Conservation (phyloP, 2,329 filamentous ascomycete genomes). For the Triangularia verruculosa region DNA sequence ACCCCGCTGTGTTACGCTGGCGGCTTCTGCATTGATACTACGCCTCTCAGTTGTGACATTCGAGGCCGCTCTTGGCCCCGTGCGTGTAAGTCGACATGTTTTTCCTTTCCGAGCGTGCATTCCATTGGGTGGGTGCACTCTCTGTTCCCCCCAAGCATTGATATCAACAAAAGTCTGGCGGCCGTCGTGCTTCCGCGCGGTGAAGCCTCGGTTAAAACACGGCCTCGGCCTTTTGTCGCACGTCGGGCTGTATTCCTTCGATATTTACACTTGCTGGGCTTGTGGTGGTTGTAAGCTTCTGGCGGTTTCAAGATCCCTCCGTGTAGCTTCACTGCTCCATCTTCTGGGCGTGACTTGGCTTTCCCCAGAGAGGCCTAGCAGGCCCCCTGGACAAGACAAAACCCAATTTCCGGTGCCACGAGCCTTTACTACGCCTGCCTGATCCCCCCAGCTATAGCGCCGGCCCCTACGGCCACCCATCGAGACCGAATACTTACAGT, state of each 20-base stretch:
- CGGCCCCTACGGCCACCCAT: constrained; percentile 19
- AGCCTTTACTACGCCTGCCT: constrained; percentile 16
- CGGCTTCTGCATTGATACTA: constrained; percentile 6
- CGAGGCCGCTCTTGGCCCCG: constrained; percentile 2
- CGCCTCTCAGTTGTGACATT: constrained; percentile 2
- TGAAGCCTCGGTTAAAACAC: constrained; percentile 10
- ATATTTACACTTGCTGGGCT: constrained; percentile 1
- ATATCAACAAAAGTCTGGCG: background rate
- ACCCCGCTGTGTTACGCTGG: background rate
- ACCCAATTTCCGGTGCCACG: constrained; percentile 22
- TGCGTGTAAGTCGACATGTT: constrained; percentile 21
- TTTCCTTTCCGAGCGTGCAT: constrained; percentile 11
- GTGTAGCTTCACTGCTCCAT: background rate
- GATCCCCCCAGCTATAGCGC: constrained; percentile 21
- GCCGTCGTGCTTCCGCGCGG: background rate
- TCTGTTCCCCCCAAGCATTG: background rate
- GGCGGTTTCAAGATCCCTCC: background rate
- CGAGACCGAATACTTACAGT: constrained; percentile 21
- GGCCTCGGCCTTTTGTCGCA: constrained; percentile 12
- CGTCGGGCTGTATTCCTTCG: background rate
- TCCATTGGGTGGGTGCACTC: constrained; percentile 13
- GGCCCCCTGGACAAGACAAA: constrained; percentile 4
- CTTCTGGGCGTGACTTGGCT: background rate
- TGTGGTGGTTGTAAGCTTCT: background rate
- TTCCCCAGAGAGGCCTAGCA: background rate